Percentiles rank a stretch among this genome's conserved stretches.
Evolutionary conservation across 169 alveolate genomes (phyloP).

Genomic region (Cryptosporidium andersoni): DNA sequence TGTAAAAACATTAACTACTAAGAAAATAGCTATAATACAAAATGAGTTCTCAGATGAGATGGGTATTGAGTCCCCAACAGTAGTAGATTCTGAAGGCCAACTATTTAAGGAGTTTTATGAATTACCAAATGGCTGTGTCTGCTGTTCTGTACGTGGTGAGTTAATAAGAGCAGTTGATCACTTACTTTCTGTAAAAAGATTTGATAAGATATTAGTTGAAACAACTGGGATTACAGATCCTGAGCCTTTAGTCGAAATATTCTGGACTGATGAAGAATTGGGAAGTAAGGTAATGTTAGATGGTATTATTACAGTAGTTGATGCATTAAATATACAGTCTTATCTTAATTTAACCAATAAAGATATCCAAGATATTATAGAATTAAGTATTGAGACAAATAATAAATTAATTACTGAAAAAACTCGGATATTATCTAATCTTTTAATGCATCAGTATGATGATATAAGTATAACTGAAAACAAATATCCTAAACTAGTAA

Average conservation of each 20-base stretch:
- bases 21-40: conserved; percentile 83
- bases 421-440: neutral
- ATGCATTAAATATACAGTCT: conserved; percentile 63
- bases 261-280: conserved; percentile 85
- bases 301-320: conserved; percentile 79
- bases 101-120: conserved; percentile 83
- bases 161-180: conserved; percentile 79
- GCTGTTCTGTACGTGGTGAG: conserved; percentile 87
- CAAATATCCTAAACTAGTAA: conserved; percentile 1
- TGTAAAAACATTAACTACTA: conserved; percentile 19
- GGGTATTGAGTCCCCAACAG: conserved; percentile 89
- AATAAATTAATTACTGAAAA: too few species aligned
- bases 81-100: conserved; percentile 84
- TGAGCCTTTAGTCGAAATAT: conserved; percentile 77
- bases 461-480: too few species aligned
- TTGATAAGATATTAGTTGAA: conserved; percentile 81
- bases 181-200: conserved; percentile 73
- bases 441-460: neutral
- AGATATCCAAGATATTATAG: too few species aligned
- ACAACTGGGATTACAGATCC: conserved; percentile 88
- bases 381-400: too few species aligned
- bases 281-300: conserved; percentile 75
- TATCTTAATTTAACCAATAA: conserved; percentile 12
- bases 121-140: conserved; percentile 90
- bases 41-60: conserved; percentile 84